Percentiles rank a stretch among this genome's conserved stretches.
phyloP scores from a whole-genome alignment of 306 rosid genomes.

The Mimosa pudica region DNA sequence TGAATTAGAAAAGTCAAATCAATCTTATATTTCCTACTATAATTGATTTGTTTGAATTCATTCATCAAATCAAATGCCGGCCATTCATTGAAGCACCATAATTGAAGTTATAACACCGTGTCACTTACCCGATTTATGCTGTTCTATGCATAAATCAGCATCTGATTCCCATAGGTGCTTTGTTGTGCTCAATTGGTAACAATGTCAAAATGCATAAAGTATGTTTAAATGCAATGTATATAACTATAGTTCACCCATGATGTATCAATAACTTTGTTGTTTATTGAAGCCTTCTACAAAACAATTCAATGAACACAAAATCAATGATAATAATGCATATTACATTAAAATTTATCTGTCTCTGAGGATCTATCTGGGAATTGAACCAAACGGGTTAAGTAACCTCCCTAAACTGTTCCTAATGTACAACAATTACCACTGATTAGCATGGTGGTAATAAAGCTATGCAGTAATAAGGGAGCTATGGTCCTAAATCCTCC shows the following conservation, averaged over 20 bases:
- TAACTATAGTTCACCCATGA: not conserved
- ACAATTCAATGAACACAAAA: conserved; percentile 6
- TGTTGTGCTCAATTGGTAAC: not conserved
- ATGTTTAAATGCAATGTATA: not conserved
- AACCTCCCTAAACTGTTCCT: conserved; percentile 31
- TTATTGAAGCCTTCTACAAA: not conserved
- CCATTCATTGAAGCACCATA: conserved; percentile 6
- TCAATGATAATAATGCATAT: too few species aligned
- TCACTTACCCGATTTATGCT: not conserved
- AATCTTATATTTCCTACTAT: too few species aligned
- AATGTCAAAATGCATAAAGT: not conserved
- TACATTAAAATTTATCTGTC: too few species aligned
- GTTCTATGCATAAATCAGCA: not conserved
- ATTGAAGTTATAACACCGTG: not conserved
- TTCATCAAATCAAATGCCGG: not conserved
- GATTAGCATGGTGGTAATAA: conserved; percentile 26
- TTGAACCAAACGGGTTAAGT: not conserved
- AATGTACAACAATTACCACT: conserved; percentile 41
- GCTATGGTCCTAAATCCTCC: conserved; percentile 30
- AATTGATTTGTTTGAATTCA: not conserved
- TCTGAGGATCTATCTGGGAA: too few species aligned
- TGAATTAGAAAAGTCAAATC: too few species aligned
- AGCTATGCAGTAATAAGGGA: conserved; percentile 10
- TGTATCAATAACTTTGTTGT: not conserved
- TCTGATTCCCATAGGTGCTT: not conserved